phyloP scores from a whole-genome alignment of 768 basidiomycete genomes.

The button mushroom (Agaricus bisporus) region DNA sequence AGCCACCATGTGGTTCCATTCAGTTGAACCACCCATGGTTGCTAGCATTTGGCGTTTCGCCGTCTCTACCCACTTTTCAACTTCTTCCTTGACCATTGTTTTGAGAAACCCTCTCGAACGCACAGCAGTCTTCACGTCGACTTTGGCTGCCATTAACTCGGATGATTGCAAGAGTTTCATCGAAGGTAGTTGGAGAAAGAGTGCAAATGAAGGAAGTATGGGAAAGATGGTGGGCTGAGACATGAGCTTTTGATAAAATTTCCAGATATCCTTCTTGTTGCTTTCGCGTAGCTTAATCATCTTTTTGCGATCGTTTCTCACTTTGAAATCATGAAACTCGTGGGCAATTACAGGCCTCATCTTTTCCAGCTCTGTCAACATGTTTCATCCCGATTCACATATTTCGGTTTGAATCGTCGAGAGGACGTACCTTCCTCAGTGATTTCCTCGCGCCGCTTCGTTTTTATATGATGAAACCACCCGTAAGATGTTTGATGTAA shows the following conservation, averaged over 20 bases:
- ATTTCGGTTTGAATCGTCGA: not conserved
- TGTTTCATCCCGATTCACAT: not conserved
- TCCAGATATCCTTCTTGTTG: slow-evolving; percentile 30
- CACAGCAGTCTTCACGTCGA: slow-evolving; percentile 8
- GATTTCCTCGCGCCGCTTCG: slow-evolving; percentile 32
- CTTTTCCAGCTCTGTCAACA: slow-evolving; percentile 16
- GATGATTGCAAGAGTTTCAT: slow-evolving; percentile 30
- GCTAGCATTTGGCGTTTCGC: slow-evolving; percentile 38
- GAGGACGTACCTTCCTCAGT: slow-evolving; percentile 28
- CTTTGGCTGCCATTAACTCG: slow-evolving; percentile 6
- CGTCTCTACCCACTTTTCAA: slow-evolving; percentile 41
- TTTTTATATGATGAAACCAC: slow-evolving; percentile 30
- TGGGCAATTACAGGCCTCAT: slow-evolving; percentile 20
- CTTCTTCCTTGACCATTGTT: slow-evolving; percentile 24
- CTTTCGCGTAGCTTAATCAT: slow-evolving; percentile 18
- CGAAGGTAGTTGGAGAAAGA: slow-evolving; percentile 46
- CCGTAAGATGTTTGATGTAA: slow-evolving; percentile 33
- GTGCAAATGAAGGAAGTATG: slow-evolving; percentile 37
- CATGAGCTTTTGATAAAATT: slow-evolving; percentile 40
- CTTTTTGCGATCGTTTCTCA: slow-evolving; percentile 16
- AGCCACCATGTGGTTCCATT: slow-evolving; percentile 46
- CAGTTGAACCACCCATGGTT: slow-evolving; percentile 38
- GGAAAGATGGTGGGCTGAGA: slow-evolving; percentile 19
- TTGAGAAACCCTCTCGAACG: slow-evolving; percentile 16
- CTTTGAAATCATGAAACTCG: slow-evolving; percentile 17